phyloP scores from a whole-genome alignment of 371 early-diverging fungal genomes.

The Apophysomyces variabilis region DNA sequence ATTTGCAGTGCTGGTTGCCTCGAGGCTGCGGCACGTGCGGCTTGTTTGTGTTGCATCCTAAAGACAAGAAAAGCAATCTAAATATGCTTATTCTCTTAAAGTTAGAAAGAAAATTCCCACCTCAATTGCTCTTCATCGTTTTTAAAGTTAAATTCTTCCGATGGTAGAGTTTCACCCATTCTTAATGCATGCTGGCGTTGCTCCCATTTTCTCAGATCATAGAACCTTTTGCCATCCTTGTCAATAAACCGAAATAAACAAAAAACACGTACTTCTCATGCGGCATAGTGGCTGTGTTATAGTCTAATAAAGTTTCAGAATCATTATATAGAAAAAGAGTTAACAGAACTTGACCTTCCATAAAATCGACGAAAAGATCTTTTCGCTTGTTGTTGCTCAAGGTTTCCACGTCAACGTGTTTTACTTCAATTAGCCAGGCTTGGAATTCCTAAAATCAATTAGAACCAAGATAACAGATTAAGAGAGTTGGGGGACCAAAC shows the following conservation, averaged over 20 bases:
- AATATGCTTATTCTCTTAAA: neutral
- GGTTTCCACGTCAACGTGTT: slow-evolving; percentile 62
- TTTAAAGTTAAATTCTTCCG: slow-evolving; percentile 34
- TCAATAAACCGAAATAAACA: slow-evolving; percentile 10
- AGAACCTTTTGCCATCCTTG: slow-evolving; percentile 40
- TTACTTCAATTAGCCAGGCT: slow-evolving; percentile 78
- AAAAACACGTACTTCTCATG: slow-evolving; percentile 61
- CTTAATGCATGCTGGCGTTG: slow-evolving; percentile 58
- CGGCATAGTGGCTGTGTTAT: slow-evolving; percentile 78
- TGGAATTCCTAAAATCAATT: slow-evolving; percentile 62
- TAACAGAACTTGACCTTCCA: slow-evolving; percentile 52
- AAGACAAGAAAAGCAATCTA: neutral
- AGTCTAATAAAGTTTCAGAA: slow-evolving; percentile 44
- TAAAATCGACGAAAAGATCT: slow-evolving; percentile 68
- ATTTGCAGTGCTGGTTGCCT: slow-evolving; percentile 41
- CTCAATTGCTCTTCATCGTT: slow-evolving; percentile 57
- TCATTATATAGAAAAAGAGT: neutral
- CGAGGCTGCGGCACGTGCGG: slow-evolving; percentile 23
- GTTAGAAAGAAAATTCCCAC: slow-evolving; percentile 18
- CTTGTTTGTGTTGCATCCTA: slow-evolving; percentile 28
- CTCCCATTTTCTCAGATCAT: slow-evolving; percentile 65
- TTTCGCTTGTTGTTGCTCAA: slow-evolving; percentile 60
- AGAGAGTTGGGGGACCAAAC: neutral
- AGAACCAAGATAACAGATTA: neutral
- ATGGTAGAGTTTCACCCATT: slow-evolving; percentile 52